A percentile compares a stretch with the other conserved stretches of the same genome.
Conservation (phyloP, 306 rosid species). For the Begonia fuchsioides region DNA sequence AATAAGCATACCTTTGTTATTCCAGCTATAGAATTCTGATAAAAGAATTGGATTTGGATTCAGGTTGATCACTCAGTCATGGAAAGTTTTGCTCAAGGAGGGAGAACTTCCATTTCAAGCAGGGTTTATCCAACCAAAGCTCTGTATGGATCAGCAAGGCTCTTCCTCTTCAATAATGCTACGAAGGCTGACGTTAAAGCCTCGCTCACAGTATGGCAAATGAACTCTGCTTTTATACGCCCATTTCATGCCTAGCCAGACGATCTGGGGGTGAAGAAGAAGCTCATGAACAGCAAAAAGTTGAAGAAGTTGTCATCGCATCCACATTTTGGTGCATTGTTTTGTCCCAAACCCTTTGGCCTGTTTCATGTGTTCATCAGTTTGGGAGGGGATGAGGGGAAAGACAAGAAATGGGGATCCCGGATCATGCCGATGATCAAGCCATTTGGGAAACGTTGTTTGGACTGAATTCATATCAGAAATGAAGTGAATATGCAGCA, state of each 20-base stretch:
- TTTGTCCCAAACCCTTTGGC: too few species aligned
- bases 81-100: slow-evolving; percentile 91
- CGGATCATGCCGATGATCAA: too few species aligned
- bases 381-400: too few species aligned
- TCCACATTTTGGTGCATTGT: too few species aligned
- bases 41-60: not conserved
- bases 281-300: not conserved
- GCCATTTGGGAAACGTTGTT: too few species aligned
- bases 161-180: slow-evolving; percentile 80
- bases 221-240: slow-evolving; percentile 87
- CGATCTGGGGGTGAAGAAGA: not conserved
- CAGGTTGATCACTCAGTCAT: slow-evolving; percentile 87
- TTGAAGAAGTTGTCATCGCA: too few species aligned
- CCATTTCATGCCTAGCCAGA: slow-evolving; percentile 21
- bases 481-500: too few species aligned
- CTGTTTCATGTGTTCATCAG: too few species aligned
- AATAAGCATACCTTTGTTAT: not conserved
- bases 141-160: slow-evolving; percentile 64
- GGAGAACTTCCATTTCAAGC: slow-evolving; percentile 59
- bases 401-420: too few species aligned
- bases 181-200: slow-evolving; percentile 46
- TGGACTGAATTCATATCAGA: too few species aligned
- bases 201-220: slow-evolving; percentile 68
- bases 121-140: slow-evolving; percentile 87
- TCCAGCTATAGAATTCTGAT: not conserved